Percentiles rank a stretch among this genome's conserved stretches.
Evolutionary conservation across 495 filamentous ascomycete species (phyloP).

Genomic region (Penicillium bialowiezense): DNA sequence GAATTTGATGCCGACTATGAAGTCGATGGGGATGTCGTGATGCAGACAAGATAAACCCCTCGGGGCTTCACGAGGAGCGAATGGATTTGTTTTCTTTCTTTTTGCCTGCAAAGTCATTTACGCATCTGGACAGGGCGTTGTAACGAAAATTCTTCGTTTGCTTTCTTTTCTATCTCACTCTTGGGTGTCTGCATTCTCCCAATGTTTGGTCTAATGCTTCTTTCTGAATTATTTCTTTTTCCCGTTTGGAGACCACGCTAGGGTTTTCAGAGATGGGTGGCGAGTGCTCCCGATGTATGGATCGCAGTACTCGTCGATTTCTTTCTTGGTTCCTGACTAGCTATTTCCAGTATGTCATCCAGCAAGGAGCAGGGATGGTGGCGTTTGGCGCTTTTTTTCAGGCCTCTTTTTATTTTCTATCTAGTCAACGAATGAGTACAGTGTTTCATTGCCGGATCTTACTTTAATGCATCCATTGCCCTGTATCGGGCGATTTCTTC

Average conservation of each 20-base stretch:
- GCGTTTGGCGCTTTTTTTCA: constrained; percentile 25
- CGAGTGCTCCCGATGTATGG: neutral
- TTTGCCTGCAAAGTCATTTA: constrained; percentile 10
- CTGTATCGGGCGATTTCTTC: no score
- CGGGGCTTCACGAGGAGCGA: constrained; percentile 3
- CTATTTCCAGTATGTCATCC: constrained; percentile 19
- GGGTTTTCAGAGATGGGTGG: neutral
- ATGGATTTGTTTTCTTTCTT: neutral
- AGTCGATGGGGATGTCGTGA: constrained; percentile 37
- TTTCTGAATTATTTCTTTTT: neutral
- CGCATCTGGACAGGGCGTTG: constrained; percentile 30
- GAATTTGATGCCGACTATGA: constrained; percentile 33
- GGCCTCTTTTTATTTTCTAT: constrained; percentile 4
- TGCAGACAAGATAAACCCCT: constrained; percentile 30
- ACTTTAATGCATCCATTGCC: constrained; percentile 1
- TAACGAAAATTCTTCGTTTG: constrained; percentile 10
- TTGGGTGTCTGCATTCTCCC: neutral
- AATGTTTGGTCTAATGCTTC: constrained; percentile 11
- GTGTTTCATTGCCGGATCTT: constrained; percentile 3
- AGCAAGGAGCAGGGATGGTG: constrained; percentile 36
- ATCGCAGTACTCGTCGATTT: constrained; percentile 1
- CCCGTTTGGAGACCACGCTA: neutral
- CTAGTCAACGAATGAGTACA: constrained; percentile 9
- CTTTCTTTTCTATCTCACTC: constrained; percentile 5
- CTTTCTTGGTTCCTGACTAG: neutral